These are phyloP conservation scores for Trichoderma sp. DNA, from an alignment of 2,329 filamentous ascomycete species.

Conservation along the genomic window DNA sequence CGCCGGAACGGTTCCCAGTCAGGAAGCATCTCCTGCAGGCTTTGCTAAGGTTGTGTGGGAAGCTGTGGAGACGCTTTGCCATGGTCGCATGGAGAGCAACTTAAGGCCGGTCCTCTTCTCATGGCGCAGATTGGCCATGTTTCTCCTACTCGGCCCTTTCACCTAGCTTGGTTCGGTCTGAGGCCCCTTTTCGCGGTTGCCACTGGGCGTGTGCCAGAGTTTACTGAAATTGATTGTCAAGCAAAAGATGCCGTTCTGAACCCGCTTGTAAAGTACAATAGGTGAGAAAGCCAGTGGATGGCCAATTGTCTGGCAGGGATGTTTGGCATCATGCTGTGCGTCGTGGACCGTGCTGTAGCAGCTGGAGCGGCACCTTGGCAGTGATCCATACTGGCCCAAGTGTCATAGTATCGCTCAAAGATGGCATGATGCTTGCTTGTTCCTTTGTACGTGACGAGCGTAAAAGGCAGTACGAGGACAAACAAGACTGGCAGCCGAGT, in stretches of 20 bases:
- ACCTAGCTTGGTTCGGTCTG: constrained; percentile 6
- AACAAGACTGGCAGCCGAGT: background rate
- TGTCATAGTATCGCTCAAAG: background rate
- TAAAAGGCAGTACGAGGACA: background rate
- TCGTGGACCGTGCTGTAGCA: background rate
- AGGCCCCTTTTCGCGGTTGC: constrained; percentile 8
- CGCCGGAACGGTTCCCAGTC: constrained; percentile 20
- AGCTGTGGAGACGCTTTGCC: background rate
- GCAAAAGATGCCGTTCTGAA: background rate
- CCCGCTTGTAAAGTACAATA: background rate
- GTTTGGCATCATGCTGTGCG: background rate
- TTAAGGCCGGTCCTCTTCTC: constrained; percentile 6
- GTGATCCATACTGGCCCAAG: background rate
- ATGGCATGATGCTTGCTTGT: constrained; percentile 12
- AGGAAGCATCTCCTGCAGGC: constrained; percentile 19
- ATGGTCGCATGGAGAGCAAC: constrained; percentile 7
- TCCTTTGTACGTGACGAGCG: background rate
- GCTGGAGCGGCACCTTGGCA: background rate
- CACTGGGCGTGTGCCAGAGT: constrained; percentile 1
- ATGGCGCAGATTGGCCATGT: constrained; percentile 15
- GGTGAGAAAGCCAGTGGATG: background rate
- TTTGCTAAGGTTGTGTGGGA: constrained; percentile 7
- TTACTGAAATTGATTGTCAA: background rate
- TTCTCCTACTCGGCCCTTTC: constrained; percentile 21
- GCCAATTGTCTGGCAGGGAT: background rate